These are phyloP conservation scores for Colletotrichum sublineola DNA, from an alignment of 2,329 filamentous ascomycete species.

Conservation along the genomic window DNA sequence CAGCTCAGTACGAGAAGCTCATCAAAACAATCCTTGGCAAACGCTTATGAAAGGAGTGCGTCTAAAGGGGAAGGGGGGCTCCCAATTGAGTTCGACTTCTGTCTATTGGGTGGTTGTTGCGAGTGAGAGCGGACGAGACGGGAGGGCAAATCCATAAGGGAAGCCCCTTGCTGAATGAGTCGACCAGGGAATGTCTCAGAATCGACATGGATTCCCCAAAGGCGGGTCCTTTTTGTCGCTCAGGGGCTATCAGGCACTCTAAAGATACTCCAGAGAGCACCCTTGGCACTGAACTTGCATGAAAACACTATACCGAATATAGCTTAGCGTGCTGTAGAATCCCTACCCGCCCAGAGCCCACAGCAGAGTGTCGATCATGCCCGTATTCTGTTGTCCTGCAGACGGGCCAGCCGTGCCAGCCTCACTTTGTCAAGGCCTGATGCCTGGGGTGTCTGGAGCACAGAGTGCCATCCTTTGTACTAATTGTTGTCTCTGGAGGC, in stretches of 20 bases:
- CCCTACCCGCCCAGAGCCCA: constrained; percentile 45
- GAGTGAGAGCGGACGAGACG: constrained; percentile 27
- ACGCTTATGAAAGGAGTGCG: constrained; percentile 40
- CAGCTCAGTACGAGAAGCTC: constrained; percentile 42
- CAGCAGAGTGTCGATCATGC: constrained; percentile 48
- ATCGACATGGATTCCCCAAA: constrained; percentile 52
- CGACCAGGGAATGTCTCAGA: constrained; percentile 53
- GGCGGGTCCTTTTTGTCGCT: constrained; percentile 32
- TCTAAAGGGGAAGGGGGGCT: constrained; percentile 20
- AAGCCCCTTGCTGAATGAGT: constrained; percentile 35
- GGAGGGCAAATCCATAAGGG: constrained; percentile 30
- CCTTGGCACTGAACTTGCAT: constrained; percentile 38
- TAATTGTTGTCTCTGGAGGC: constrained; percentile 27
- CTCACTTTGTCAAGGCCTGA: constrained; percentile 37
- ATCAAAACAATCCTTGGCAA: constrained; percentile 41
- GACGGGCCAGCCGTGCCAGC: constrained; percentile 41
- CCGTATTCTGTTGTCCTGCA: constrained; percentile 45
- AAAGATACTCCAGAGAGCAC: constrained; percentile 35
- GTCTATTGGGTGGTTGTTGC: constrained; percentile 19
- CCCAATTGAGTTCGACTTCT: constrained; percentile 14
- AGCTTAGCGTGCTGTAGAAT: constrained; percentile 24
- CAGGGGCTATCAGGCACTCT: constrained; percentile 33
- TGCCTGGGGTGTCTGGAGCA: constrained; percentile 34
- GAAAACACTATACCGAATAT: constrained; percentile 34
- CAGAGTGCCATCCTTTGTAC: constrained; percentile 25